A percentile compares a stretch with the other conserved stretches of the same genome.
phyloP scores from a whole-genome alignment of 2,329 filamentous ascomycete species.

The Shiraia sp. region DNA sequence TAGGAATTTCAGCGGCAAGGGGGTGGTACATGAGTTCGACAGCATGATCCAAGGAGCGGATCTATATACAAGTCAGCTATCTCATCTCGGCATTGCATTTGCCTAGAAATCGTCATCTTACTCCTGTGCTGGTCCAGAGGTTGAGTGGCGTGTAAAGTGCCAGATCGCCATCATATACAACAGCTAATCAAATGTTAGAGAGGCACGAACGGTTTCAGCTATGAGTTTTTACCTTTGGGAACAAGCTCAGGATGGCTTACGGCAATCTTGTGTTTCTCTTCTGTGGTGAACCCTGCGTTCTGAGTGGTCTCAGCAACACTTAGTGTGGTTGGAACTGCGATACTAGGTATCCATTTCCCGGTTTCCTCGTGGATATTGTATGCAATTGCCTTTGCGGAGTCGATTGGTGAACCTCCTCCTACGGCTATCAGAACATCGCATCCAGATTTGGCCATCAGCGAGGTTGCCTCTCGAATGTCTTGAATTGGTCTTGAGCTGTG shows the following conservation, averaged over 20 bases:
- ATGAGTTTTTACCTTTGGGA: conserved; percentile 32
- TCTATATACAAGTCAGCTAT: conserved; percentile 20
- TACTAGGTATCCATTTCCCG: conserved; percentile 44
- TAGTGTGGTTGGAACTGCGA: conserved; percentile 45
- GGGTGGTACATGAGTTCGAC: conserved; percentile 60
- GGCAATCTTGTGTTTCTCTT: conserved; percentile 56
- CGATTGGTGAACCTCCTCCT: conserved; percentile 58
- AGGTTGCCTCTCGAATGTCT: conserved; percentile 42
- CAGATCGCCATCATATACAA: conserved; percentile 59
- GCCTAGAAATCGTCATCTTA: conserved; percentile 12
- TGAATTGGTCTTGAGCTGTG: conserved; percentile 30
- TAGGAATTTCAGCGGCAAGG: conserved; percentile 54
- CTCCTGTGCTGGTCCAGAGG: conserved; percentile 57
- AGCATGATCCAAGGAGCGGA: conserved; percentile 60
- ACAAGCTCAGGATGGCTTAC: conserved; percentile 52
- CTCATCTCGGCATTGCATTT: neutral
- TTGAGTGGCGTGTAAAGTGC: conserved; percentile 55
- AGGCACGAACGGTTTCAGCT: too few species aligned
- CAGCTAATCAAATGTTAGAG: conserved; percentile 30
- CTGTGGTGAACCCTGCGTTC: conserved; percentile 56
- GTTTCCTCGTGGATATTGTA: conserved; percentile 45
- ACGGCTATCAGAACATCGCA: conserved; percentile 41
- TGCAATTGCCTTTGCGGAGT: conserved; percentile 48
- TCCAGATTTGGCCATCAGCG: conserved; percentile 40
- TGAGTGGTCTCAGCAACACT: conserved; percentile 60